These are phyloP conservation scores for Lotus japonicus DNA, from an alignment of 306 rosid genomes.

Conservation along the genomic window DNA sequence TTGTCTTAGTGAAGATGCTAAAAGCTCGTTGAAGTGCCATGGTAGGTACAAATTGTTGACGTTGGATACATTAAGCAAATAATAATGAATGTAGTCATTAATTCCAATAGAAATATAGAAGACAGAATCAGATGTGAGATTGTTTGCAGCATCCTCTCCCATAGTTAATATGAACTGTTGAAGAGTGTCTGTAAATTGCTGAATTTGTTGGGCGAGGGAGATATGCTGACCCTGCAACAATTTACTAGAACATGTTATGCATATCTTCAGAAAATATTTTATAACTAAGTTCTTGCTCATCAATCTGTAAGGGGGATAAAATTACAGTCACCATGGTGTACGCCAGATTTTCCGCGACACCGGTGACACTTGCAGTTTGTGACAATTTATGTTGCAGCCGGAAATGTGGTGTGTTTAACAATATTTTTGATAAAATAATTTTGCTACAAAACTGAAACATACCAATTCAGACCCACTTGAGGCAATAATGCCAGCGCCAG, in stretches of 20 bases:
- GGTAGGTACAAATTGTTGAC: slow-evolving; percentile 65
- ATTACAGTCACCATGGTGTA: too few relatives aligned
- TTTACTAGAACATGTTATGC: too few relatives aligned
- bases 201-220: slow-evolving; percentile 73
- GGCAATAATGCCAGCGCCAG: slow-evolving; percentile 85
- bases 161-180: slow-evolving; percentile 58
- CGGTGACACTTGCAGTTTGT: too few relatives aligned
- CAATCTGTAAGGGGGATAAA: background rate
- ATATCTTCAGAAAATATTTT: background rate
- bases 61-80: slow-evolving; percentile 58
- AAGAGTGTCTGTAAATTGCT: slow-evolving; percentile 68
- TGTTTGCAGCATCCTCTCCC: slow-evolving; percentile 59
- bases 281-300: background rate
- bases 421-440: too few relatives aligned
- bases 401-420: too few relatives aligned
- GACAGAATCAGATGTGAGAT: slow-evolving; percentile 49
- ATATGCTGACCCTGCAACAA: slow-evolving; percentile 72
- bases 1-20: slow-evolving; percentile 54
- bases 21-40: slow-evolving; percentile 71
- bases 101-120: slow-evolving; percentile 80
- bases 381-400: too few relatives aligned
- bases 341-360: too few relatives aligned
- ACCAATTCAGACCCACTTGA: slow-evolving; percentile 90
- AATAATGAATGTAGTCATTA: slow-evolving; percentile 89
- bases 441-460: slow-evolving; percentile 7